Evolutionary conservation across 176 grass and related monocot species (phyloP).

Genomic region (Eragrostis nindensis): DNA sequence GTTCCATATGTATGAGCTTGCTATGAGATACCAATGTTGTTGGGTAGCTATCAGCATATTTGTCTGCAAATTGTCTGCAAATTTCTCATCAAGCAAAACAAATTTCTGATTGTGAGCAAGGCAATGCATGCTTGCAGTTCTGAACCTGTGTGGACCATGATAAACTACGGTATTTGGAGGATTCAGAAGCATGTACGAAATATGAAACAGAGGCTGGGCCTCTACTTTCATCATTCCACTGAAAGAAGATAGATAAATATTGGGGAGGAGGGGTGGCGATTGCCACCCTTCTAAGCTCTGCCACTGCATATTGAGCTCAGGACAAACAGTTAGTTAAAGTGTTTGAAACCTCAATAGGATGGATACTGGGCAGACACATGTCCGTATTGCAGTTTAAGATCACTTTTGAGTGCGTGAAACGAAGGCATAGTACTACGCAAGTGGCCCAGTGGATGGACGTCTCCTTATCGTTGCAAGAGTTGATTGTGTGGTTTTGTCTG

Average conservation of each 20-base stretch:
- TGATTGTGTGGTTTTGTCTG: constrained; percentile 38
- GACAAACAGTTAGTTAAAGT: background rate
- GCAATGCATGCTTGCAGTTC: background rate
- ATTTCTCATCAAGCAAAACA: too few relatives aligned
- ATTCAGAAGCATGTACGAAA: too few relatives aligned
- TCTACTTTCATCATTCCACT: too few relatives aligned
- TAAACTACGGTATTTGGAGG: too few relatives aligned
- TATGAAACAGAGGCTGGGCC: too few relatives aligned
- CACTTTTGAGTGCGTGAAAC: constrained; percentile 4
- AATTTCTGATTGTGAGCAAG: constrained; percentile 9
- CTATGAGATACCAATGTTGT: background rate
- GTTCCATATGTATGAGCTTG: constrained; percentile 18
- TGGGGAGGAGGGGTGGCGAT: too few relatives aligned
- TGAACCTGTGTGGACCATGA: background rate
- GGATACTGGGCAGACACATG: background rate
- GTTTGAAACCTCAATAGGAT: background rate
- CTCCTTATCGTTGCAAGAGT: constrained; percentile 40
- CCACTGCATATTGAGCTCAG: too few relatives aligned
- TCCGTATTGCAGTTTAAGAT: constrained; percentile 1
- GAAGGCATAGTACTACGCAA: constrained; percentile 26
- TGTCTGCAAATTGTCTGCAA: too few relatives aligned
- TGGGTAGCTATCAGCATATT: constrained; percentile 11
- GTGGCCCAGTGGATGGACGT: constrained; percentile 31
- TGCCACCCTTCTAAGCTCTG: too few relatives aligned
- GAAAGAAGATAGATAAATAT: too few relatives aligned